A percentile compares a stretch with the other conserved stretches of the same genome.
Conservation (phyloP, 1,139 yeast genomes). For the Pichia inconspicua region DNA sequence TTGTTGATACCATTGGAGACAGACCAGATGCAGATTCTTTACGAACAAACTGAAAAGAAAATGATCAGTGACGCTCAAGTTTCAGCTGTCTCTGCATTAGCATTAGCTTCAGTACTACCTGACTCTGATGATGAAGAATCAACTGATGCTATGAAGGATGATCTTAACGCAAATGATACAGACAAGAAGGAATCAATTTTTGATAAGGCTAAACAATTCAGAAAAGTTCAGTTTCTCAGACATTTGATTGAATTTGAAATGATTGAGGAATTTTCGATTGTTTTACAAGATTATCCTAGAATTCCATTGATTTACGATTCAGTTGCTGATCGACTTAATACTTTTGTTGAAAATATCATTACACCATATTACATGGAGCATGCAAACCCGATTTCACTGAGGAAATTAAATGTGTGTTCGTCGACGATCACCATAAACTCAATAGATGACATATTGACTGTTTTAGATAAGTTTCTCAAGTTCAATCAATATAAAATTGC, state of each 20-base stretch:
- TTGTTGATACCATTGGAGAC: constrained; percentile 19
- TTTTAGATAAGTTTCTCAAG: constrained; percentile 43
- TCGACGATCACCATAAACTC: constrained; percentile 4
- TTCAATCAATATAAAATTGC: constrained; percentile 56
- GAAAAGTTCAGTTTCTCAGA: constrained; percentile 41
- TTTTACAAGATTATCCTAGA: constrained; percentile 57
- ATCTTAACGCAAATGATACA: constrained; percentile 12
- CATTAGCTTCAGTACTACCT: constrained; percentile 71
- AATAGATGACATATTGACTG: constrained; percentile 38
- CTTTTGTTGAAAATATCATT: constrained; percentile 45
- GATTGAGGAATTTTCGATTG: constrained; percentile 53
- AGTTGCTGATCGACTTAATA: constrained; percentile 40
- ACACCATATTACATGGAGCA: constrained; percentile 38
- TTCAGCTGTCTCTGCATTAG: constrained; percentile 60
- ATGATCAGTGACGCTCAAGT: constrained; percentile 55
- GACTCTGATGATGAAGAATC: constrained; percentile 45
- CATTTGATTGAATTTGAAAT: constrained; percentile 56
- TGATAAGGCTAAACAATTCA: constrained; percentile 15
- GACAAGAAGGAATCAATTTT: constrained; percentile 12
- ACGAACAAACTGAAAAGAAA: constrained; percentile 40
- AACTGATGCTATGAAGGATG: not conserved
- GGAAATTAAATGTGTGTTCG: not conserved
- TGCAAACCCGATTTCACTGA: constrained; percentile 9
- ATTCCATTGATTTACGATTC: constrained; percentile 51
- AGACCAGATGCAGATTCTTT: constrained; percentile 36